These are phyloP conservation scores for Candida koratica DNA, from an alignment of 805 yeast genomes.

Conservation along the genomic window DNA sequence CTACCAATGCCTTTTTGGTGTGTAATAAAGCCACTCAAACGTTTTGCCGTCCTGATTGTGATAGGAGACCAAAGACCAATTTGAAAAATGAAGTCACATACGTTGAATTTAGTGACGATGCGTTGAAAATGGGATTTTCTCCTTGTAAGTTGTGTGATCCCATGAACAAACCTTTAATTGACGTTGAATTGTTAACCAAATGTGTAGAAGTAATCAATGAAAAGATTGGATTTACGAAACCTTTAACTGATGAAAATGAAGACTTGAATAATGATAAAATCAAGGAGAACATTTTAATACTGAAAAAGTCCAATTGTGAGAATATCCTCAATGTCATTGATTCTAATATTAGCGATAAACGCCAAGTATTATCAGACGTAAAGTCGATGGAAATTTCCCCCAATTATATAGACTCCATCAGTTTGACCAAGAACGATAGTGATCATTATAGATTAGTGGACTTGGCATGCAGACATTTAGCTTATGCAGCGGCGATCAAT, in stretches of 20 bases:
- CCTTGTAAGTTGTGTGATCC: constrained; percentile 61
- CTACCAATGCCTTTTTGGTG: constrained; percentile 55
- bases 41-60: constrained; percentile 73
- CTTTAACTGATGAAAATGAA: constrained; percentile 45
- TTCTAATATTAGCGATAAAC: constrained; percentile 15
- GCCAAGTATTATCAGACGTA: constrained; percentile 29
- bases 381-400: background rate
- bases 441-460: constrained; percentile 69
- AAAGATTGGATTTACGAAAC: constrained; percentile 55
- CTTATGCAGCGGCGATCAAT: constrained; percentile 64
- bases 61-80: constrained; percentile 40
- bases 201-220: constrained; percentile 56
- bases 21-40: constrained; percentile 39
- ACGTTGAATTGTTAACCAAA: constrained; percentile 40
- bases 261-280: constrained; percentile 34
- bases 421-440: constrained; percentile 54
- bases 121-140: constrained; percentile 40
- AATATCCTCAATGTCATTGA: constrained; percentile 21
- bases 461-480: constrained; percentile 79
- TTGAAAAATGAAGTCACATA: constrained; percentile 46
- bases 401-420: constrained; percentile 11
- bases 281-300: constrained; percentile 33
- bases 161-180: constrained; percentile 39
- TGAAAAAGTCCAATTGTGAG: constrained; percentile 23
- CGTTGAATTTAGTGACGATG: constrained; percentile 38